Base-by-base conservation (phyloP, 306 rosid species). In the Trifolium subterraneum region DNA sequence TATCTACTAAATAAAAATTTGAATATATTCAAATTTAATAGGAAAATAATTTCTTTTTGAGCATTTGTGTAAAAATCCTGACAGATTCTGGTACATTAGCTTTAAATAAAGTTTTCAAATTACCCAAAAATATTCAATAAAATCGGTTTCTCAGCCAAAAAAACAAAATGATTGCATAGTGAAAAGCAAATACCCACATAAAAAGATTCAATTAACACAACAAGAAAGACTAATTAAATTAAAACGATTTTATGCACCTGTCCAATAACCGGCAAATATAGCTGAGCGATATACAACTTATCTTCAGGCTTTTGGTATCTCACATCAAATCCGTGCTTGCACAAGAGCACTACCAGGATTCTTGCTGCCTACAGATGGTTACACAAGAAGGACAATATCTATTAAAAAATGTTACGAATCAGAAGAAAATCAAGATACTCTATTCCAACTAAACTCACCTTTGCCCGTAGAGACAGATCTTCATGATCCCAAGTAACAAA, bases 241-340 rank as follows among this genome's bases (percentile, higher is more conserved):
- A 19, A 18, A 50, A 45, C 35, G 56, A 64, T 31, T 54, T 18
- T 61, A 68, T 7, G 55, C 71, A 88, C 97, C 97, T 94, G 98
- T 83, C 98, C 98, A 23, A 94, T 80, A 69, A 94, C 95, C 31
- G 98, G 98, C 74, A 91, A 90, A 79, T 94, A 94, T 68, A 94
- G 91, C 87, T 94, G 98, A 45, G 98, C 98, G 79, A 94, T 94
- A 78, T 94, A 94, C 68, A 94, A 83, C 74, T 92, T 94, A 83
- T 94, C 98, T 88, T 94, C 98, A 77, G 90, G 90, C 87, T 94
- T 94, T 78, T 94, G 98, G 89, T 94, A 94, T 82, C 98, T 89
- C 75, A 90, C 88, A 91, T 94, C 98, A 88, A 91, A 94, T 83
- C 90, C 98, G 78, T 94, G 98, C 83, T 94, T 94, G 89, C 98